Evolutionary conservation across 1,284 basidiomycete species (phyloP).

Genomic region (Ceratobasidium sp.): DNA sequence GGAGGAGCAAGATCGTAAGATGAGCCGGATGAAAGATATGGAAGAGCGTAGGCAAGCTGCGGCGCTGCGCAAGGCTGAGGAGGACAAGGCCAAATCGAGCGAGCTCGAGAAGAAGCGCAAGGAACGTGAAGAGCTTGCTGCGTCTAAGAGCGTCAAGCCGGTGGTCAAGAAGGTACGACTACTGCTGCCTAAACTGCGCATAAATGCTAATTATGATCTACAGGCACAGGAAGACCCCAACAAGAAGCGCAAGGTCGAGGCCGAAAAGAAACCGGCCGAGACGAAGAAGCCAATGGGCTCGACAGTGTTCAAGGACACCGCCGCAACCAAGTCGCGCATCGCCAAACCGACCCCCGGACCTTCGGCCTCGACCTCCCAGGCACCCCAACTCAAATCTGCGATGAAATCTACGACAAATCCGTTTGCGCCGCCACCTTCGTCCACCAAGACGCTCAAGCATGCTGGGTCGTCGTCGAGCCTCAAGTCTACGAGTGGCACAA

Average conservation of each 20-base stretch:
- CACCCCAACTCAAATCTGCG: slow-evolving; percentile 42
- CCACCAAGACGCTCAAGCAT: slow-evolving; percentile 40
- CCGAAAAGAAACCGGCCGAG: slow-evolving; percentile 67
- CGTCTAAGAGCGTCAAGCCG: slow-evolving; percentile 66
- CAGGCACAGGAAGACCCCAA: slow-evolving; percentile 67
- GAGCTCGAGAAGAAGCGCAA: slow-evolving; percentile 76
- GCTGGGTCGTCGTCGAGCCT: slow-evolving; percentile 27
- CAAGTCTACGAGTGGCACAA: neutral
- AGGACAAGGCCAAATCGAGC: slow-evolving; percentile 69
- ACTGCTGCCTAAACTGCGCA: neutral
- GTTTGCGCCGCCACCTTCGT: slow-evolving; percentile 9
- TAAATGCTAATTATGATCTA: slow-evolving; percentile 2
- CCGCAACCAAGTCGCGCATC: slow-evolving; percentile 52
- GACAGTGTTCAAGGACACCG: slow-evolving; percentile 39
- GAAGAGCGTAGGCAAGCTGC: slow-evolving; percentile 78
- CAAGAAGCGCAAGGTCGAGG: slow-evolving; percentile 72
- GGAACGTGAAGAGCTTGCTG: slow-evolving; percentile 78
- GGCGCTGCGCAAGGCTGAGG: slow-evolving; percentile 78
- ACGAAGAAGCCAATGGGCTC: slow-evolving; percentile 66
- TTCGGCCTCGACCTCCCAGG: slow-evolving; percentile 50
- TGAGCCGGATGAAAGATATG: slow-evolving; percentile 76
- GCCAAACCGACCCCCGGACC: slow-evolving; percentile 55
- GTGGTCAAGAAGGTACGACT: slow-evolving; percentile 42
- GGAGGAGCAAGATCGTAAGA: slow-evolving; percentile 84
- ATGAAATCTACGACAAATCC: slow-evolving; percentile 34